Evolutionary conservation across 73 alveolate species (phyloP).

Genomic region (Paramecium bursaria): DNA sequence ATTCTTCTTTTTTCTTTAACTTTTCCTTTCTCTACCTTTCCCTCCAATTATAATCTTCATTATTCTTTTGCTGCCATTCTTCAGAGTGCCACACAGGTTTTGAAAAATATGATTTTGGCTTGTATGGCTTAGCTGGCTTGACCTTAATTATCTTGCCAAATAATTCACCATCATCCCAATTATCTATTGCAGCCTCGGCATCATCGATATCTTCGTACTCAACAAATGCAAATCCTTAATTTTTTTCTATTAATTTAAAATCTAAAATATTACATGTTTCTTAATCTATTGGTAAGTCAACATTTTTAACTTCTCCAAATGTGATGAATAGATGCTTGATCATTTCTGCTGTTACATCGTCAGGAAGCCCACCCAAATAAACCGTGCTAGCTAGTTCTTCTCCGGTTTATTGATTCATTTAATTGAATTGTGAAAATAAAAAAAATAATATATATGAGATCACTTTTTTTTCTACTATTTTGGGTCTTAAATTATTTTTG

Average conservation of each 20-base stretch:
- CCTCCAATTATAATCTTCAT: slow-evolving; percentile 40
- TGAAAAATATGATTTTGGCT: slow-evolving; percentile 47
- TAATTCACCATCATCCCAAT: slow-evolving; percentile 51
- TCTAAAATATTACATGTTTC: slow-evolving; percentile 18
- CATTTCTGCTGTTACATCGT: slow-evolving; percentile 18
- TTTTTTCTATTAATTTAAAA: slow-evolving; percentile 32
- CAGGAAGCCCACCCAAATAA: slow-evolving; percentile 49
- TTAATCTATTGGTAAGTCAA: slow-evolving; percentile 43
- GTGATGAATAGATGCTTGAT: slow-evolving; percentile 32
- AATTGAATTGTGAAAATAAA: too few species aligned
- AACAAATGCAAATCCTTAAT: slow-evolving; percentile 60
- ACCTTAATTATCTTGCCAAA: slow-evolving; percentile 44
- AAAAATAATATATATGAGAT: too few species aligned
- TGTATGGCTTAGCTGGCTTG: slow-evolving; percentile 58
- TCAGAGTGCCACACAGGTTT: slow-evolving; percentile 66
- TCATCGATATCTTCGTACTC: slow-evolving; percentile 57
- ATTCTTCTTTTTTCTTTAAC: slow-evolving; percentile 30
- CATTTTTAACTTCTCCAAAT: slow-evolving; percentile 54
- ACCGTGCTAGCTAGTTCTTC: slow-evolving; percentile 55
- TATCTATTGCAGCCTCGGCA: slow-evolving; percentile 61
- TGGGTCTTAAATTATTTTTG: neutral
- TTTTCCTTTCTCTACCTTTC: slow-evolving; percentile 34
- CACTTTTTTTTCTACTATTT: slow-evolving; percentile 56
- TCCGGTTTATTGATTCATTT: neutral
- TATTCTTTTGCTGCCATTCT: slow-evolving; percentile 50